Percentiles rank a stretch among this genome's conserved stretches.
phyloP scores from a whole-genome alignment of 805 yeast species.

The Starmerella powellii region DNA sequence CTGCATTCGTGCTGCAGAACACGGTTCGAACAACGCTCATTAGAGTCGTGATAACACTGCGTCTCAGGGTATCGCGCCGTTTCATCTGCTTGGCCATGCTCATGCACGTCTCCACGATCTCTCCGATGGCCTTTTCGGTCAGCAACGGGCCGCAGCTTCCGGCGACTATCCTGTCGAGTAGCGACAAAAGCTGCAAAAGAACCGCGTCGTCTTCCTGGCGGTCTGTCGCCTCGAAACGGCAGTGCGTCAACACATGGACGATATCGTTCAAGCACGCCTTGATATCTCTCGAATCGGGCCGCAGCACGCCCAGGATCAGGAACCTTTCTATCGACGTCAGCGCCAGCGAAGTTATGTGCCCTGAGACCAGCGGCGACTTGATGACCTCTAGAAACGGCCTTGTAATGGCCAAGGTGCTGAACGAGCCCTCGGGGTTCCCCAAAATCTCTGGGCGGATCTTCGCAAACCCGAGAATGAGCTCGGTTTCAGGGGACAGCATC shows the following conservation, averaged over 20 bases:
- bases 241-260: slow-evolving; percentile 71
- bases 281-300: slow-evolving; percentile 42
- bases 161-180: slow-evolving; percentile 54
- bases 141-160: slow-evolving; percentile 55
- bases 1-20: slow-evolving; percentile 7
- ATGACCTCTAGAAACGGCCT: slow-evolving; percentile 81
- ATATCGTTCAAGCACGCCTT: slow-evolving; percentile 51
- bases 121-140: slow-evolving; percentile 72
- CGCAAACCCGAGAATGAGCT: slow-evolving; percentile 65
- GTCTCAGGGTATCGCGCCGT: slow-evolving; percentile 76
- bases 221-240: slow-evolving; percentile 91
- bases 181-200: slow-evolving; percentile 62
- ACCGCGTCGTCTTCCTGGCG: slow-evolving; percentile 88
- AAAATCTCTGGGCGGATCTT: slow-evolving; percentile 62
- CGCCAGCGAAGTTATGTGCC: slow-evolving; percentile 72
- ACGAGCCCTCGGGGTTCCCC: slow-evolving; percentile 38
- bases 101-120: slow-evolving; percentile 81
- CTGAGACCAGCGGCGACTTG: slow-evolving; percentile 74
- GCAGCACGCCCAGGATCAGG: slow-evolving; percentile 56
- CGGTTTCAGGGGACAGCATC: slow-evolving; percentile 33
- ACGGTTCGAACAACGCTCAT: slow-evolving; percentile 15
- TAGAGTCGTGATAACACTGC: slow-evolving; percentile 50
- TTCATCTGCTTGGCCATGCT: slow-evolving; percentile 86
- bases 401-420: slow-evolving; percentile 61
- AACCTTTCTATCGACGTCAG: slow-evolving; percentile 64